Evolutionary conservation across 169 alveolate species (phyloP).

Genomic region (Amoebophrya sp.): DNA sequence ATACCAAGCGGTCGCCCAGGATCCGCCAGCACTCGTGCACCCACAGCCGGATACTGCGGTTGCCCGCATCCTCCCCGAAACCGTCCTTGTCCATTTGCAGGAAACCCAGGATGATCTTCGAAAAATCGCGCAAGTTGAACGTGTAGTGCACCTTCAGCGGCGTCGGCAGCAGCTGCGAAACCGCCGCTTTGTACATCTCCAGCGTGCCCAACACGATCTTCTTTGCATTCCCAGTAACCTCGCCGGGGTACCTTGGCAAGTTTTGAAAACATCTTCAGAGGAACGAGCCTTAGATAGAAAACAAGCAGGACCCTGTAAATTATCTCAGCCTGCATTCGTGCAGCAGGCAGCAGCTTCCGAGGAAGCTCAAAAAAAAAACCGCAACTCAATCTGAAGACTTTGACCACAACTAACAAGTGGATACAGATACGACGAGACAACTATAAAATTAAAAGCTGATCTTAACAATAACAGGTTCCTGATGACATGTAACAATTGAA

Average conservation of each 20-base stretch:
- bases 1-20: conserved; percentile 83
- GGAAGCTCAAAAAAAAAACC: too few relatives aligned
- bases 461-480: too few relatives aligned
- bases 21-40: conserved; percentile 82
- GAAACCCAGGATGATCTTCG: conserved; percentile 52
- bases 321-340: too few relatives aligned
- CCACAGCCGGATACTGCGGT: conserved; percentile 71
- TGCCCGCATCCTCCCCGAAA: conserved; percentile 23
- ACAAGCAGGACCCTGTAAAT: too few relatives aligned
- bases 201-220: conserved; percentile 73
- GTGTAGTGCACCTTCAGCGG: conserved; percentile 86
- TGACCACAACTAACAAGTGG: too few relatives aligned
- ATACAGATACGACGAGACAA: too few relatives aligned
- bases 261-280: too few relatives aligned
- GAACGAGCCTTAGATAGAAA: too few relatives aligned
- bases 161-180: conserved; percentile 76
- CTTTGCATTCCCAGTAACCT: conserved; percentile 58
- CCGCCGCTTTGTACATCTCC: conserved; percentile 74
- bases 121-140: conserved; percentile 80
- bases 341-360: too few relatives aligned
- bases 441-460: too few relatives aligned
- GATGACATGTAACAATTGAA: too few relatives aligned
- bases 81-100: conserved; percentile 24
- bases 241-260: conserved; percentile 55
- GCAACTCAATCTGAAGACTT: too few relatives aligned